These are phyloP conservation scores for Lachancea fermentati DNA, from an alignment of 805 yeast species.

Conservation along the genomic window DNA sequence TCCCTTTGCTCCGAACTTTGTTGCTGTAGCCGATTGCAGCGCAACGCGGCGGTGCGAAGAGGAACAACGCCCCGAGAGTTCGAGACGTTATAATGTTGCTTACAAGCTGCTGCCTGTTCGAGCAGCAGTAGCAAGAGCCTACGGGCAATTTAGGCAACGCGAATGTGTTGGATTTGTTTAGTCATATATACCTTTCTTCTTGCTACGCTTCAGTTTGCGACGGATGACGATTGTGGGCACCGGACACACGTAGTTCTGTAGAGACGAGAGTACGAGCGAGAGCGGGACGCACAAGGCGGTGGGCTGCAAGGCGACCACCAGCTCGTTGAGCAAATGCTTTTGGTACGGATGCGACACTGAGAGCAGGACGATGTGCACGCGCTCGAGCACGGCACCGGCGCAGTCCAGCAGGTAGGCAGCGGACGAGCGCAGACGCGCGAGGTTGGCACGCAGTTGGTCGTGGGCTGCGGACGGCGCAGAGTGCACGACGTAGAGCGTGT, in stretches of 20 bases:
- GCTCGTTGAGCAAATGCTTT: constrained; percentile 34
- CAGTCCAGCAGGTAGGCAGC: constrained; percentile 28
- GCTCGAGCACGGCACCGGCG: constrained; percentile 22
- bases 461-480: constrained; percentile 1
- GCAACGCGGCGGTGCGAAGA: not conserved
- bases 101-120: too few species aligned
- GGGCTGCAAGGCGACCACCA: constrained; percentile 34
- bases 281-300: constrained; percentile 26
- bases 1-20: too few species aligned
- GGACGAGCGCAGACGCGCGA: constrained; percentile 15
- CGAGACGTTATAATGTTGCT: too few species aligned
- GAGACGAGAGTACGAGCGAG: constrained; percentile 23
- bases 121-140: too few species aligned
- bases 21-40: not conserved
- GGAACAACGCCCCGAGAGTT: not conserved
- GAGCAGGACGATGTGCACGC: constrained; percentile 29
- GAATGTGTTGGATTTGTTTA: constrained; percentile 8
- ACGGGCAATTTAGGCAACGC: too few species aligned
- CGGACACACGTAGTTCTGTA: constrained; percentile 31
- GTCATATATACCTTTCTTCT: constrained; percentile 25
- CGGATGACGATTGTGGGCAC: constrained; percentile 32
- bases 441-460: constrained; percentile 11
- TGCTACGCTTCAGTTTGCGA: constrained; percentile 28
- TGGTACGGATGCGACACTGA: constrained; percentile 37
- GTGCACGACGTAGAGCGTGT: constrained; percentile 64